A percentile compares a stretch with the other conserved stretches of the same genome.
These are phyloP conservation scores for Podospora tetraspora DNA, from an alignment of 495 filamentous ascomycete species.

Conservation along the genomic window DNA sequence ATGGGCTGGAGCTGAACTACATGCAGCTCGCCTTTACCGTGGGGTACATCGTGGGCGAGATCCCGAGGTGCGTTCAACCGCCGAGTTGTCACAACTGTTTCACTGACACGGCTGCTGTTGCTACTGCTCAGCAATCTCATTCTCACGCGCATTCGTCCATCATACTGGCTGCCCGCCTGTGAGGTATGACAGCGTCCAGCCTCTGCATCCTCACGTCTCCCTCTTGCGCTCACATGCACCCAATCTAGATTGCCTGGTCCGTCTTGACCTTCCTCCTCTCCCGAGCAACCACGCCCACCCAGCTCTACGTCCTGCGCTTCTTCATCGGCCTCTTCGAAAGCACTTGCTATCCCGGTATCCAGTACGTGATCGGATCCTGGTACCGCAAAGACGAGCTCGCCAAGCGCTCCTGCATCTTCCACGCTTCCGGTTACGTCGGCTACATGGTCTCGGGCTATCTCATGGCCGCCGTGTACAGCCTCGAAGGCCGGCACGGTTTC, in stretches of 20 bases:
- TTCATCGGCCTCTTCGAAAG: slow-evolving; percentile 51
- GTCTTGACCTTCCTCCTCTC: slow-evolving; percentile 48
- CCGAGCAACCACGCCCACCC: slow-evolving; percentile 41
- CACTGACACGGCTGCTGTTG: neutral
- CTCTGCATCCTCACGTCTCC: too few species aligned
- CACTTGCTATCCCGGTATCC: slow-evolving; percentile 44
- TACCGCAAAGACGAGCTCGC: slow-evolving; percentile 52
- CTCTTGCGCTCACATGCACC: too few species aligned
- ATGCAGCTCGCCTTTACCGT: slow-evolving; percentile 56
- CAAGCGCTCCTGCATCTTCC: slow-evolving; percentile 60
- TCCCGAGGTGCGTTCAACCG: slow-evolving; percentile 45
- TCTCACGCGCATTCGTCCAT: slow-evolving; percentile 46
- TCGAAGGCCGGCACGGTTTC: slow-evolving; percentile 47
- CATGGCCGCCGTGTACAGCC: slow-evolving; percentile 53
- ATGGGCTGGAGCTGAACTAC: slow-evolving; percentile 49
- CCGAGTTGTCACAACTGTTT: too few species aligned
- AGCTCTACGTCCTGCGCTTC: slow-evolving; percentile 54
- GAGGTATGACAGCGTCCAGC: slow-evolving; percentile 34
- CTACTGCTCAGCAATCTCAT: slow-evolving; percentile 27
- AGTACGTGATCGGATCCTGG: slow-evolving; percentile 49
- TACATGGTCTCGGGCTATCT: slow-evolving; percentile 57
- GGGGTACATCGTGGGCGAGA: slow-evolving; percentile 58
- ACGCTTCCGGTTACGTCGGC: slow-evolving; percentile 48
- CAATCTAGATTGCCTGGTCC: slow-evolving; percentile 37
- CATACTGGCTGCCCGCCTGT: slow-evolving; percentile 54